Percentiles rank a stretch among this genome's conserved stretches.
Conservation (phyloP, 2,329 filamentous ascomycete species). For the Hypoxylon sp. region DNA sequence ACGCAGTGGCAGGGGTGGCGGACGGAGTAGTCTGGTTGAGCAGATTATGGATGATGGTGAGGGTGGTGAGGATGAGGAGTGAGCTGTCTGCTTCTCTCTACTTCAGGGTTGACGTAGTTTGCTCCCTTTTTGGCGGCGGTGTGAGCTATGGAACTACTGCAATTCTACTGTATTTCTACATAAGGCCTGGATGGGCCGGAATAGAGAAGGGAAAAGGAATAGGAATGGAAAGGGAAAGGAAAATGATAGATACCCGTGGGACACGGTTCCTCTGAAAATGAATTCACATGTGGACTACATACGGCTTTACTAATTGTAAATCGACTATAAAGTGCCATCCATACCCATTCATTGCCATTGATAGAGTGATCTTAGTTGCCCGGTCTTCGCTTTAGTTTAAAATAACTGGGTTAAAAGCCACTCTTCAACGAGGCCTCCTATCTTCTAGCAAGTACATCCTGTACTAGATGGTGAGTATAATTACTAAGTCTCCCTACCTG, state of each 20-base stretch:
- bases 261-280: slow-evolving; percentile 21
- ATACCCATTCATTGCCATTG: too few species aligned
- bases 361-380: too few species aligned
- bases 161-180: slow-evolving; percentile 6
- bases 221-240: slow-evolving; percentile 15
- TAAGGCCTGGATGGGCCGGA: neutral
- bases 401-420: neutral
- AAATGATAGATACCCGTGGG: slow-evolving; percentile 41
- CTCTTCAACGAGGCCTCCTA: slow-evolving; percentile 12
- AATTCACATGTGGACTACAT: slow-evolving; percentile 4
- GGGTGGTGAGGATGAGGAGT: slow-evolving; percentile 49
- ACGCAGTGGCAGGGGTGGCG: slow-evolving; percentile 53
- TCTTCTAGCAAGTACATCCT: neutral
- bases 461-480: neutral
- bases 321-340: too few species aligned
- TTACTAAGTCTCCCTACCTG: neutral
- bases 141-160: neutral
- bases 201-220: slow-evolving; percentile 7
- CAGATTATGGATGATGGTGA: slow-evolving; percentile 54
- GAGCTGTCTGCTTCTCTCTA: neutral
- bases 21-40: slow-evolving; percentile 56
- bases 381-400: neutral
- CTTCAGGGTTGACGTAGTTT: neutral
- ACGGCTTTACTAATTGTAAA: neutral
- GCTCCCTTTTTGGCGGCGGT: neutral